Evolutionary conservation across 1,284 basidiomycete species (phyloP).

Genomic region (Phylloporus sp.): DNA sequence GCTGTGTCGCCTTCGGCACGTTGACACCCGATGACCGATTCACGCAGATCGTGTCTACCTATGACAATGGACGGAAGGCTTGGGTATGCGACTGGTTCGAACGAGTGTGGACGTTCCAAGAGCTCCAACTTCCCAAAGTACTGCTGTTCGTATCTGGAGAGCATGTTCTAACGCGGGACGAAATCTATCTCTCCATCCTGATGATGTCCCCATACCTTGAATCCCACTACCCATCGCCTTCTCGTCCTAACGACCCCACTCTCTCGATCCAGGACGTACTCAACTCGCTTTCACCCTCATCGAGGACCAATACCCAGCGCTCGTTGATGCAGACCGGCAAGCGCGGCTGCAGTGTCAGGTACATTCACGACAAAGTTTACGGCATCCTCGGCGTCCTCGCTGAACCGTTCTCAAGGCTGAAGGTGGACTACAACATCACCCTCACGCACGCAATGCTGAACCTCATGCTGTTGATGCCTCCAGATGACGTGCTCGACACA

Average conservation of each 20-base stretch:
- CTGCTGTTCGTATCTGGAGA: constrained; percentile 7
- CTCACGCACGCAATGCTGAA: constrained; percentile 5
- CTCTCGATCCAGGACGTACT: constrained; percentile 6
- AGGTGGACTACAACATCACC: constrained; percentile 1
- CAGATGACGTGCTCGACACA: constrained; percentile 11
- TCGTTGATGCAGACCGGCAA: constrained; percentile 4
- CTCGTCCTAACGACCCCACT: not conserved
- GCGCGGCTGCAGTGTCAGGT: not conserved
- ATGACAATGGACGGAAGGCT: not conserved
- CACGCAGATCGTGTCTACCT: not conserved
- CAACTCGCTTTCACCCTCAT: constrained; percentile 4
- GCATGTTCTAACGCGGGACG: not conserved
- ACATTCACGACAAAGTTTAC: constrained; percentile 10
- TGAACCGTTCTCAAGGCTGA: not conserved
- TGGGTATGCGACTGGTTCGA: constrained; percentile 12
- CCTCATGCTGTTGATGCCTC: constrained; percentile 13
- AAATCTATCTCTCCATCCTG: constrained; percentile 3
- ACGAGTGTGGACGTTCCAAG: constrained; percentile 11
- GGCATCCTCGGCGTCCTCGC: constrained; percentile 10
- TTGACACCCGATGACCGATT: not conserved
- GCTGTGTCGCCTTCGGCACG: constrained; percentile 7
- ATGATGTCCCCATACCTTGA: constrained; percentile 8
- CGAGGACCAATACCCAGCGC: constrained; percentile 1
- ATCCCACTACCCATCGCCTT: not conserved
- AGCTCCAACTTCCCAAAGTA: constrained; percentile 1